These are phyloP conservation scores for Sarocladium kiliense DNA, from an alignment of 2,329 filamentous ascomycete genomes.

Conservation along the genomic window DNA sequence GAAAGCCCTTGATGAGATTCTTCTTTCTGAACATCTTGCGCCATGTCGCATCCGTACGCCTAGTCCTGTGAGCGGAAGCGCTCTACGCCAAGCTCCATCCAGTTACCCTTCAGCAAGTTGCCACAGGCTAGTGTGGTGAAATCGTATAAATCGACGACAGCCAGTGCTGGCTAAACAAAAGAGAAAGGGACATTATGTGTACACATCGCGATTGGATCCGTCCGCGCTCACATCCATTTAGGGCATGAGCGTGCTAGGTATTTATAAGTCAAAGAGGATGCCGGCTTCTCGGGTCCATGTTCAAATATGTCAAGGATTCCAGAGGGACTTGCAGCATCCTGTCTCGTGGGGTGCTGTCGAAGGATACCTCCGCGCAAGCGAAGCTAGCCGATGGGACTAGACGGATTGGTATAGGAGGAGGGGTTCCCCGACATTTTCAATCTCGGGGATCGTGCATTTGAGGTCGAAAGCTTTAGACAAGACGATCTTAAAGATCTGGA, in stretches of 20 bases:
- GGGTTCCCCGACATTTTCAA: slow-evolving; percentile 95
- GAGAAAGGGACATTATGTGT: slow-evolving; percentile 6
- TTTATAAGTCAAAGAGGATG: not conserved
- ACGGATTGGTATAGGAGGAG: slow-evolving; percentile 79
- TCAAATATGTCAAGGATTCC: not conserved
- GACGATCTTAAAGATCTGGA: slow-evolving; percentile 98
- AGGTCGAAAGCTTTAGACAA: slow-evolving; percentile 97
- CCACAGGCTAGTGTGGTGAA: not conserved
- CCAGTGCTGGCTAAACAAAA: not conserved
- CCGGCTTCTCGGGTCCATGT: not conserved
- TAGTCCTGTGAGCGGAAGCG: slow-evolving; percentile 1
- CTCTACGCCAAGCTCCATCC: slow-evolving; percentile 6
- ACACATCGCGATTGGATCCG: not conserved
- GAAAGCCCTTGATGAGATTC: not conserved
- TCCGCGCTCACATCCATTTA: not conserved
- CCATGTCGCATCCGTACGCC: slow-evolving; percentile 7
- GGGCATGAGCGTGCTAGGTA: not conserved
- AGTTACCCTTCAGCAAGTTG: not conserved
- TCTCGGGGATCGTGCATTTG: slow-evolving; percentile 98
- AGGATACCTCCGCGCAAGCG: not conserved
- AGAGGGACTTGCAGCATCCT: too few species aligned
- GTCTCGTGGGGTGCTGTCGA: too few species aligned
- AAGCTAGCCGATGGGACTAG: slow-evolving; percentile 13
- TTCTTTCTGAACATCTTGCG: slow-evolving; percentile 1
- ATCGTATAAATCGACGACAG: slow-evolving; percentile 1